Evolutionary conservation across 345 rosid genomes (phyloP).

Genomic region (Hypericum androsaemum): DNA sequence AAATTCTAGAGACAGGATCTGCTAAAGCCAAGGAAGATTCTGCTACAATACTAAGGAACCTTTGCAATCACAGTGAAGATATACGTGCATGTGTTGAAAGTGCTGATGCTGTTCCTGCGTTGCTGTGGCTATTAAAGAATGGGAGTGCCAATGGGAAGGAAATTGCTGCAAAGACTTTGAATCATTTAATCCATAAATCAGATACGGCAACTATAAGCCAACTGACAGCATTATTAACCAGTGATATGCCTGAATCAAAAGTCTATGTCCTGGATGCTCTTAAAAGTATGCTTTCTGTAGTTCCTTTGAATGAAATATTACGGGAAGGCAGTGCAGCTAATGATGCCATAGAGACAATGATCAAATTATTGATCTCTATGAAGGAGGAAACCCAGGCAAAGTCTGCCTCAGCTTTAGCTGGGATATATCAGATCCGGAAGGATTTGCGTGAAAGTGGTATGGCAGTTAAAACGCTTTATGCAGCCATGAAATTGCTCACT

Average conservation of each 20-base stretch:
- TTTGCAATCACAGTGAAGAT: slow-evolving; percentile 99
- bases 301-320: slow-evolving; percentile 59
- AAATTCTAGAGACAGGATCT: slow-evolving; percentile 93
- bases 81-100: slow-evolving; percentile 99
- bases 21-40: slow-evolving; percentile 99
- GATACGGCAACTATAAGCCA: slow-evolving; percentile 97
- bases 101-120: slow-evolving; percentile 99
- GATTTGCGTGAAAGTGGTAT: slow-evolving; percentile 89
- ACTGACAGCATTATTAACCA: slow-evolving; percentile 87
- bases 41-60: slow-evolving; percentile 87
- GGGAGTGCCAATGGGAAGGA: slow-evolving; percentile 97
- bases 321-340: slow-evolving; percentile 98
- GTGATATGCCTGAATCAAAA: slow-evolving; percentile 96
- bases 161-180: slow-evolving; percentile 95
- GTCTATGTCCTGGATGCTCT: slow-evolving; percentile 88
- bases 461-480: slow-evolving; percentile 66
- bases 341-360: slow-evolving; percentile 96
- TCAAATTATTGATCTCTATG: slow-evolving; percentile 68
- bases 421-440: slow-evolving; percentile 66
- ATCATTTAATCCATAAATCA: slow-evolving; percentile 91
- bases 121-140: slow-evolving; percentile 92
- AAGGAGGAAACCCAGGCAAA: slow-evolving; percentile 96
- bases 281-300: slow-evolving; percentile 90
- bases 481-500: slow-evolving; percentile 65
- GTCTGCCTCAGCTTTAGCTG: slow-evolving; percentile 91